Evolutionary conservation across 140 eudicot species (phyloP).

Genomic region (Senecio squalidus): DNA sequence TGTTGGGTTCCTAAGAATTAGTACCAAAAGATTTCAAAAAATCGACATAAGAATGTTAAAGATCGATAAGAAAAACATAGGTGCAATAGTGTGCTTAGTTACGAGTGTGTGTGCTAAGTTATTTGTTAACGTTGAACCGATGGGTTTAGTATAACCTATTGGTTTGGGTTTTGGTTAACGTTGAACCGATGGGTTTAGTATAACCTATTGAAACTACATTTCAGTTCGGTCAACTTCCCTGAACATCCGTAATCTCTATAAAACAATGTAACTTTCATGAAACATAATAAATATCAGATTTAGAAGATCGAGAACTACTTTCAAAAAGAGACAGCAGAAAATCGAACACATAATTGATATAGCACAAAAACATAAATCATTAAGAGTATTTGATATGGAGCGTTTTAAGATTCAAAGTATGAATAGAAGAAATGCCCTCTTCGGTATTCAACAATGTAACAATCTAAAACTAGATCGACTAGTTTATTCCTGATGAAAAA

Average conservation of each 20-base stretch:
- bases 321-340: no score
- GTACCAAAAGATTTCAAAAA: neutral
- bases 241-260: no score
- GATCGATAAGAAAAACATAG: neutral
- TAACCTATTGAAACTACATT: neutral
- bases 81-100: neutral
- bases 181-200: neutral
- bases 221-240: no score
- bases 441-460: neutral
- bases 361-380: neutral
- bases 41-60: neutral
- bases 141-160: neutral
- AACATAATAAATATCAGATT: no score
- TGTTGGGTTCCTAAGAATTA: constrained; percentile 79
- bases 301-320: no score
- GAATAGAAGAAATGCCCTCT: neutral
- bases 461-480: constrained; percentile 6
- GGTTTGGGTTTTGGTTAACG: neutral
- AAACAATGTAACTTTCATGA: no score
- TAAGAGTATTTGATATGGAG: neutral
- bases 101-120: neutral
- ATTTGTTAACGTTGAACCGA: no score
- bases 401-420: neutral
- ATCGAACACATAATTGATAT: neutral
- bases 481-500: constrained; percentile 8